These are phyloP conservation scores for Hemileccinum hortonii DNA, from an alignment of 1,284 basidiomycete species.

Conservation along the genomic window DNA sequence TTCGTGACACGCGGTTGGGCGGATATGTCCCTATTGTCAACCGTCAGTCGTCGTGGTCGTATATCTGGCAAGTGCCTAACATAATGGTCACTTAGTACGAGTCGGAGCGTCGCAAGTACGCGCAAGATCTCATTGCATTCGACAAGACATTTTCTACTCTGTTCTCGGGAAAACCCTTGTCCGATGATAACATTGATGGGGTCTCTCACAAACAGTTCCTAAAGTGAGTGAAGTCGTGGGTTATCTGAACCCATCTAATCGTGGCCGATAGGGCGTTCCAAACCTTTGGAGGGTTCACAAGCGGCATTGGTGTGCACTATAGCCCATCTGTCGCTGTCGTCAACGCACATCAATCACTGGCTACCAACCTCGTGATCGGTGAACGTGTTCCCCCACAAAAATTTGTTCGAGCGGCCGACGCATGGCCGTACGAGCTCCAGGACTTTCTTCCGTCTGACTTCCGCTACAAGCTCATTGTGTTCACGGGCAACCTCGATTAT, in stretches of 20 bases:
- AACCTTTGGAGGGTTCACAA: constrained; percentile 57
- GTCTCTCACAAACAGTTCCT: constrained; percentile 41
- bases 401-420: constrained; percentile 64
- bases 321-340: constrained; percentile 49
- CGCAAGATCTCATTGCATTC: constrained; percentile 51
- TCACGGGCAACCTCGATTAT: constrained; percentile 55
- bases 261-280: constrained; percentile 48
- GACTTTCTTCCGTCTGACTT: constrained; percentile 67
- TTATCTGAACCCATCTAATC: constrained; percentile 46
- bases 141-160: constrained; percentile 49
- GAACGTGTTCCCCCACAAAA: constrained; percentile 62
- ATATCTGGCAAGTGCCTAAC: background rate
- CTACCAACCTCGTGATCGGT: constrained; percentile 53
- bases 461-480: constrained; percentile 73
- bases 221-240: constrained; percentile 40
- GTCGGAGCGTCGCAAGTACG: constrained; percentile 46
- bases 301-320: constrained; percentile 68
- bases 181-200: constrained; percentile 35
- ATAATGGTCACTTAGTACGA: constrained; percentile 35
- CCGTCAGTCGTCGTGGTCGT: constrained; percentile 33
- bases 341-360: constrained; percentile 43
- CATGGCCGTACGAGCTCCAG: constrained; percentile 63
- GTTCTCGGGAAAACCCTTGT: constrained; percentile 46
- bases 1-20: constrained; percentile 58
- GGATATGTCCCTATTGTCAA: constrained; percentile 52